phyloP scores from a whole-genome alignment of 805 yeast species.

The Priceomyces carsonii region DNA sequence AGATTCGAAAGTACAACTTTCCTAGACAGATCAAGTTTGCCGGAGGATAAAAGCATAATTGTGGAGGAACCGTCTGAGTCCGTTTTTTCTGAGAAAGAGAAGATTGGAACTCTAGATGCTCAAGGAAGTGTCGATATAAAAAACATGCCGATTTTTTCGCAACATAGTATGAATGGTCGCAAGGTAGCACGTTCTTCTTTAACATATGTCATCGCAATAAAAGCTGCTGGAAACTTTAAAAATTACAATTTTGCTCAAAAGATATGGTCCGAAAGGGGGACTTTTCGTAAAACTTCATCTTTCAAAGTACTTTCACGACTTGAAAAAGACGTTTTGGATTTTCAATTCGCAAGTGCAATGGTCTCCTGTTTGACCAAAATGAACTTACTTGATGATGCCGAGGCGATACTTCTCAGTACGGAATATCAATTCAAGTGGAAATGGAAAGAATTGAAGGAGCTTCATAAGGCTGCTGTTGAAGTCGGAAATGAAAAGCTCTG shows the following conservation, averaged over 20 bases:
- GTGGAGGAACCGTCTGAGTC: constrained; percentile 15
- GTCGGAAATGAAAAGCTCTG: constrained; percentile 30
- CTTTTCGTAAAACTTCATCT: constrained; percentile 53
- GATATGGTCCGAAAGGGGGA: constrained; percentile 81
- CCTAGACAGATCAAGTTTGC: constrained; percentile 25
- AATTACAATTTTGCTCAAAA: constrained; percentile 59
- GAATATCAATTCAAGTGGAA: constrained; percentile 73
- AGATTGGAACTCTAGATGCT: not conserved
- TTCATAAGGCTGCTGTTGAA: constrained; percentile 31
- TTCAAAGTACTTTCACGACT: constrained; percentile 45
- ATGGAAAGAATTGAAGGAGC: constrained; percentile 33
- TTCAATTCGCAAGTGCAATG: constrained; percentile 73
- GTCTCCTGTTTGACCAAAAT: constrained; percentile 56
- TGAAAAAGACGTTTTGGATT: constrained; percentile 51
- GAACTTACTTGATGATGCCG: constrained; percentile 65
- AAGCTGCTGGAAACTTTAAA: constrained; percentile 61
- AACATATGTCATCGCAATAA: constrained; percentile 60
- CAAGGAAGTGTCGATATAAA: constrained; percentile 2
- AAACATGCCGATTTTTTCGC: not conserved
- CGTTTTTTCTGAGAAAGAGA: constrained; percentile 6
- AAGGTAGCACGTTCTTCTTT: constrained; percentile 36
- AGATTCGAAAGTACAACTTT: constrained; percentile 30
- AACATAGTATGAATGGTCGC: too few species aligned
- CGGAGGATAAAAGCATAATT: constrained; percentile 15
- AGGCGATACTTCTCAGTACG: constrained; percentile 65